These are phyloP conservation scores for Mortierella polycephala DNA, from an alignment of 371 early-diverging fungal genomes.

Conservation along the genomic window DNA sequence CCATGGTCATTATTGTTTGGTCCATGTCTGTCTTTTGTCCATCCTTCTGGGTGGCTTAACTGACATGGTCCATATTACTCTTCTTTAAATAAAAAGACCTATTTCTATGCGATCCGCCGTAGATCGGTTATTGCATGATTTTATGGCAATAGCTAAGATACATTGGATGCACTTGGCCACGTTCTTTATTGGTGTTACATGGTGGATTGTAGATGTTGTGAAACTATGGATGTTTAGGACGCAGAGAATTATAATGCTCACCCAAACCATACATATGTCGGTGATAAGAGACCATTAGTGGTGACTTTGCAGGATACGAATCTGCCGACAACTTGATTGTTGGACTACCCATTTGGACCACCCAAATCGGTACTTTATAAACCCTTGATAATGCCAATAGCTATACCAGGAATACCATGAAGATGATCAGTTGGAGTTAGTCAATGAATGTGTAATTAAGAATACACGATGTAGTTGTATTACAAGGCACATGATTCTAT, in stretches of 20 bases:
- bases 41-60: too few species aligned
- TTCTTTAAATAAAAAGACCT: too few species aligned
- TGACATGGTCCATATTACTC: too few species aligned
- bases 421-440: not conserved
- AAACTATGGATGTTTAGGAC: constrained; percentile 8
- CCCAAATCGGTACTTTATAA: constrained; percentile 76
- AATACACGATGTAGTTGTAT: not conserved
- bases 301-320: constrained; percentile 65
- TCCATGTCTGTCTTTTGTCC: too few species aligned
- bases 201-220: too few species aligned
- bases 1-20: too few species aligned
- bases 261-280: constrained; percentile 92
- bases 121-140: too few species aligned
- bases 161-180: not conserved
- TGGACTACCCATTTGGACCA: constrained; percentile 83
- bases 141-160: too few species aligned
- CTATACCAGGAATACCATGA: constrained; percentile 48
- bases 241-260: constrained; percentile 92
- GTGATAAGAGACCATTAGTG: constrained; percentile 87
- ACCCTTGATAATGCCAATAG: constrained; percentile 81
- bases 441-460: constrained; percentile 2
- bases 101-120: too few species aligned
- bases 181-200: too few species aligned
- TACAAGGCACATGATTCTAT: not conserved
- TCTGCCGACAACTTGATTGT: constrained; percentile 82